Conservation (phyloP, 2,329 filamentous ascomycete genomes). For the Penicillium hordei region DNA sequence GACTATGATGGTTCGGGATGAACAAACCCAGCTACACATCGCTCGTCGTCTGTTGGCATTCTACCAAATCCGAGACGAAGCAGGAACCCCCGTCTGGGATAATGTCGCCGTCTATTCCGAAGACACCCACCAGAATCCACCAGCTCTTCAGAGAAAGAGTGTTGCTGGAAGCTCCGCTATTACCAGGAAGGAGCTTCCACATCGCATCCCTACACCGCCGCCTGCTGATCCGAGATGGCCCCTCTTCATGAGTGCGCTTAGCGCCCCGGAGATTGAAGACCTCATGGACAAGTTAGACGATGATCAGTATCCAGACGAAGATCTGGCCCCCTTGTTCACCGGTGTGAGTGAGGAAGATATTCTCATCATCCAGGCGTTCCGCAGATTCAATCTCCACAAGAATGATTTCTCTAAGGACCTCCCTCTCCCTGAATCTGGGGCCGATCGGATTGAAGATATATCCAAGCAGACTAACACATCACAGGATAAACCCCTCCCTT, state of each 20-base stretch:
- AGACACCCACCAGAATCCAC: neutral
- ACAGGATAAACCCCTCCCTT: neutral
- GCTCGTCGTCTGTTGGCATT: neutral
- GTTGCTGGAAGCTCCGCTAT: neutral
- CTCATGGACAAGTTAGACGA: neutral
- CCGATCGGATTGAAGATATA: neutral
- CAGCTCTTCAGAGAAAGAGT: too few species aligned
- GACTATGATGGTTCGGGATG: neutral
- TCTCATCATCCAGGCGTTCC: neutral
- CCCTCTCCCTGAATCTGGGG: neutral
- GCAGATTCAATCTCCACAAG: neutral
- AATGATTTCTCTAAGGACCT: neutral
- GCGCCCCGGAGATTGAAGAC: neutral
- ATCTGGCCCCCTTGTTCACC: neutral
- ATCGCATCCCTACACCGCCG: neutral
- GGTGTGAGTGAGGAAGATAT: neutral
- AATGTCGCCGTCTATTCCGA: neutral
- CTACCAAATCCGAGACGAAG: constrained; percentile 4
- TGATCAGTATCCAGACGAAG: neutral
- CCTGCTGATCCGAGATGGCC: constrained; percentile 1
- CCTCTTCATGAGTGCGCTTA: neutral
- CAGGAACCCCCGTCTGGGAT: neutral
- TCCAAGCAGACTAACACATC: neutral
- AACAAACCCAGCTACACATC: neutral
- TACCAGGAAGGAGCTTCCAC: neutral